Conservation (phyloP, 169 alveolate species). For the Plasmodium vivax region DNA sequence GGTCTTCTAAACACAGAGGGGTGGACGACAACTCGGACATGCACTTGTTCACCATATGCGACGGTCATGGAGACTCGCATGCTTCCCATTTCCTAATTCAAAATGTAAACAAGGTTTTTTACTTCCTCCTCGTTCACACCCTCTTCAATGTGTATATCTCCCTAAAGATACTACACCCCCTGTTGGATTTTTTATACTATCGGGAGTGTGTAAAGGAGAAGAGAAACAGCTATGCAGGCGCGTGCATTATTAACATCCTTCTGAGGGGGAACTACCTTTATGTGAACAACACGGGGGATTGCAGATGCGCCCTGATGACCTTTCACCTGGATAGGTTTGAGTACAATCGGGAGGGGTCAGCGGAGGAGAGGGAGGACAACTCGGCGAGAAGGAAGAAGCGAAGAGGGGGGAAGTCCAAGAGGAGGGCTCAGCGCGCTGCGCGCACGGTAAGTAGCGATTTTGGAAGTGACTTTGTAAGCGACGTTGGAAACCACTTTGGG, state of each 20-base stretch:
- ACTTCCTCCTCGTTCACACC: conserved; percentile 43
- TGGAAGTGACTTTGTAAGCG: too few relatives aligned
- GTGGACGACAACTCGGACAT: conserved; percentile 3
- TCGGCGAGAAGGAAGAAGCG: not conserved
- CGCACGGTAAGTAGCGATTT: not conserved
- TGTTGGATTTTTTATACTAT: conserved; percentile 46
- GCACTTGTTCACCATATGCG: conserved; percentile 72
- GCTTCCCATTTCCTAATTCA: conserved; percentile 42
- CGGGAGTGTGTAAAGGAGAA: not conserved
- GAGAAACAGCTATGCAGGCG: not conserved
- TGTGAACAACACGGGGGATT: conserved; percentile 66
- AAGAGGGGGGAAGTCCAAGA: not conserved
- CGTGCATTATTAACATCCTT: conserved; percentile 57
- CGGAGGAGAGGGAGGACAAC: not conserved
- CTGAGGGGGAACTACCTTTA: conserved; percentile 33
- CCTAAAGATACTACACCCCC: conserved; percentile 31
- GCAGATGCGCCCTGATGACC: conserved; percentile 49
- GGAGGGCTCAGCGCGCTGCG: not conserved
- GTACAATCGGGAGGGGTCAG: not conserved
- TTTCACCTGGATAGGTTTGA: conserved; percentile 48
- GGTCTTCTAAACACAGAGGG: not conserved
- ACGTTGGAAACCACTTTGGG: too few relatives aligned
- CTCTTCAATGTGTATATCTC: conserved; percentile 44
- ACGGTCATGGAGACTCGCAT: conserved; percentile 68
- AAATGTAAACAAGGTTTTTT: conserved; percentile 37